Evolutionary conservation across 306 rosid species (phyloP).

Genomic region (Cucumis sativus): Cucumber_9930_V3 NC_026659.2:31082501-31083000

Average conservation of each 20-base stretch:
- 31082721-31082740: slow-evolving; percentile 70
- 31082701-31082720: slow-evolving; percentile 54
- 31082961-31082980: too few relatives aligned
- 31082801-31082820: slow-evolving; percentile 70
- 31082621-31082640: not conserved
- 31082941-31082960: too few relatives aligned
- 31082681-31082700: slow-evolving; percentile 34
- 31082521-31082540: not conserved
- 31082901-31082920: too few relatives aligned
- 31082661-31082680: not conserved
- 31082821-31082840: slow-evolving; percentile 48
- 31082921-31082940: too few relatives aligned
- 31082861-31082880: not conserved
- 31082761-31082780: slow-evolving; percentile 58
- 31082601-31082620: slow-evolving; percentile 85
- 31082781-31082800: slow-evolving; percentile 61
- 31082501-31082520: slow-evolving; percentile 44
- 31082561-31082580: slow-evolving; percentile 41
- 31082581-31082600: slow-evolving; percentile 77
- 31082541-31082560: slow-evolving; percentile 34
- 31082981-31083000: too few relatives aligned
- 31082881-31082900: too few relatives aligned
- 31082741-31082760: slow-evolving; percentile 67
- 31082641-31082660: not conserved
- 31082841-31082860: not conserved